Conservation (phyloP, 1,284 basidiomycete genomes). For the Ustilago shanxiensis region DNA sequence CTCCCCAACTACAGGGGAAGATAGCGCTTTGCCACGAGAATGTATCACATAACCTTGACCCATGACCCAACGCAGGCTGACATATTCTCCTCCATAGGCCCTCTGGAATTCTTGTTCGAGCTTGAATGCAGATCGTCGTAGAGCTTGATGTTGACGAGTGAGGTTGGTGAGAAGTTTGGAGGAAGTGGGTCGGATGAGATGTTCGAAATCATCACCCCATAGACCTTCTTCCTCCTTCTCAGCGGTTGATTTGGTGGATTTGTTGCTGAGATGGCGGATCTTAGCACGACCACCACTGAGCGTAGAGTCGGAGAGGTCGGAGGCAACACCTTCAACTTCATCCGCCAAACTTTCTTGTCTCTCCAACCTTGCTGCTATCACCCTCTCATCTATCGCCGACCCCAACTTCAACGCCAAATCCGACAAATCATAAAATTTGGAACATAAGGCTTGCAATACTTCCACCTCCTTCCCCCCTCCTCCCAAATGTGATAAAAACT, state of each 20-base stretch:
- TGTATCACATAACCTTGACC: slow-evolving; percentile 68
- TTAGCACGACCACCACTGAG: not conserved
- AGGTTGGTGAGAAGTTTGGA: slow-evolving; percentile 44
- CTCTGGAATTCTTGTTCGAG: slow-evolving; percentile 51
- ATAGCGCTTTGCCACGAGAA: slow-evolving; percentile 45
- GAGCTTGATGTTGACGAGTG: slow-evolving; percentile 41
- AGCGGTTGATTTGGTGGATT: not conserved
- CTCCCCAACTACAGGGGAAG: not conserved
- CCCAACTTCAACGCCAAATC: slow-evolving; percentile 52
- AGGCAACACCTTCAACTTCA: slow-evolving; percentile 35
- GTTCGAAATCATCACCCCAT: slow-evolving; percentile 66
- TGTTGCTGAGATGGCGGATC: slow-evolving; percentile 6
- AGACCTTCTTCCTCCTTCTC: slow-evolving; percentile 9
- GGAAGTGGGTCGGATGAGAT: slow-evolving; percentile 62
- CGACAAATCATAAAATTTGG: slow-evolving; percentile 34
- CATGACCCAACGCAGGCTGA: slow-evolving; percentile 57
- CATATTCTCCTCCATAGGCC: slow-evolving; percentile 29
- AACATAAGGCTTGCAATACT: slow-evolving; percentile 16
- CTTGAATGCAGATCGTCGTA: slow-evolving; percentile 41
- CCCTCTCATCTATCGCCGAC: slow-evolving; percentile 66
- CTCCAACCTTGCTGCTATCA: slow-evolving; percentile 60
- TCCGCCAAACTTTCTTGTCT: slow-evolving; percentile 55
- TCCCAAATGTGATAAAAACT: not conserved
- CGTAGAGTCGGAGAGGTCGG: not conserved
- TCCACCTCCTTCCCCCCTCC: not conserved